Percentiles rank a stretch among this genome's conserved stretches.
phyloP scores from a whole-genome alignment of 2,329 filamentous ascomycete genomes.

The Helicocarpus griseus region DNA sequence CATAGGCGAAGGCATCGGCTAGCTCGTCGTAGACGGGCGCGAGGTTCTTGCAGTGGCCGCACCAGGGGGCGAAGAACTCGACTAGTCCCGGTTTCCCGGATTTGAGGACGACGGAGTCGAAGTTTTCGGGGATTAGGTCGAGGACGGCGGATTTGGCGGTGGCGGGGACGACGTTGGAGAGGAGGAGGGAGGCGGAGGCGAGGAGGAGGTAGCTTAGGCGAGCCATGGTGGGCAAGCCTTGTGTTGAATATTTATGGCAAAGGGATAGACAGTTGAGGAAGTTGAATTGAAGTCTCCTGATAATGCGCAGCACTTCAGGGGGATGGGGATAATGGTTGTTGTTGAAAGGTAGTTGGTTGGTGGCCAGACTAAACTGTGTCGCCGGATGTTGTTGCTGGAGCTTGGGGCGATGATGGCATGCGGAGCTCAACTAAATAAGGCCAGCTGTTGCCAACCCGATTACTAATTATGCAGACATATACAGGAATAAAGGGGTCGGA shows the following conservation, averaged over 20 bases:
- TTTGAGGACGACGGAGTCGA: conserved; percentile 79
- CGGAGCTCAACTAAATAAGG: not conserved
- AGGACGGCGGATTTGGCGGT: conserved; percentile 72
- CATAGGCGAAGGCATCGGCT: conserved; percentile 60
- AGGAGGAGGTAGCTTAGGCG: conserved; percentile 38
- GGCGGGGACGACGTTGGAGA: conserved; percentile 46
- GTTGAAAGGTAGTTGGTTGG: not conserved
- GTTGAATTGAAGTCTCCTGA: not conserved
- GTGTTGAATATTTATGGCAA: not conserved
- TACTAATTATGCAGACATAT: not conserved
- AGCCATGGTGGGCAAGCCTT: conserved; percentile 28
- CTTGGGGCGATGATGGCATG: not conserved
- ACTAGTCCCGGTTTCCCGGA: conserved; percentile 92
- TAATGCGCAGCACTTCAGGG: not conserved
- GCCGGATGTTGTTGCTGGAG: not conserved
- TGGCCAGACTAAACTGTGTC: not conserved
- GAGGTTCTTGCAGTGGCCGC: conserved; percentile 96
- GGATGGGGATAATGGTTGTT: not conserved
- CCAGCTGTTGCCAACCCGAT: conserved; percentile 6
- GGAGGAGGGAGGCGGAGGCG: conserved; percentile 37
- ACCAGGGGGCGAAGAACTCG: conserved; percentile 98
- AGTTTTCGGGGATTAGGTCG: conserved; percentile 83
- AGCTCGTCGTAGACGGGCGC: conserved; percentile 93
- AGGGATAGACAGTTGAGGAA: too few species aligned
- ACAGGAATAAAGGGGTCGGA: too few species aligned